Base-by-base conservation (phyloP, 2,329 filamentous ascomycete genomes). In the Hypoxylon sp. region DNA sequence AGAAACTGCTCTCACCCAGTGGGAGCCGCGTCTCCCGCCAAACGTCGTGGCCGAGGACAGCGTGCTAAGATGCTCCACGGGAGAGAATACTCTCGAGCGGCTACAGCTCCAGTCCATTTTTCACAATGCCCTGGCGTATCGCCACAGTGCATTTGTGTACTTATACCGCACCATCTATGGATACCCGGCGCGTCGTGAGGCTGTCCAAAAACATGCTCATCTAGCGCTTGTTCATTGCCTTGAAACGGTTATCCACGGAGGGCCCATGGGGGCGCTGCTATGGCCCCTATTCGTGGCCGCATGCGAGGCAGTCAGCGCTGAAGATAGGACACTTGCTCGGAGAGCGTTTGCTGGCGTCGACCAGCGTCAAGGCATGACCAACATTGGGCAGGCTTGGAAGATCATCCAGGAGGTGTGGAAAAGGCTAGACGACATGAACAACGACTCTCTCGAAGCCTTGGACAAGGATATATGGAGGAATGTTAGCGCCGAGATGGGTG, bases 251-350 rank as follows among this genome's bases (percentile, higher is more conserved):
- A 75, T 73, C 18, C 81, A 82, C 56, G 75, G 75, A 40, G 85
- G 86, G 0, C 86, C 86, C 0, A 87, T 88, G 82, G 80, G 83
- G 1, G 86, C 86, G 2, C 74, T 88, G 29, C 76, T 88, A 2
- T 88, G 85, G 84, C 86, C 86, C 1, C 74, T 88, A 2, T 88
- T 88, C 64, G 84, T 86, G 8, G 82, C 84, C 1, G 80, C 83
- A 1, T 87, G 85, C 67, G 86, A 88, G 69, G 85, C 85, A 0
- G 73, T 77, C 7, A 75, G 69, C 13, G 64, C 70, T 1, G 75
- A 73, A 7, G 85, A 88, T 67, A 75, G 85, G 13, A 75, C 74
- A 4, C 72, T 84, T 15, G 83, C 85, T 3, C 70, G 76, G 21
- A 74, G 75, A 51, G 76, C 82, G 0, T 88, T 88, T 65, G 69